phyloP scores from a whole-genome alignment of 2,329 filamentous ascomycete genomes.

The Zasmidium citrigriseum region DNA sequence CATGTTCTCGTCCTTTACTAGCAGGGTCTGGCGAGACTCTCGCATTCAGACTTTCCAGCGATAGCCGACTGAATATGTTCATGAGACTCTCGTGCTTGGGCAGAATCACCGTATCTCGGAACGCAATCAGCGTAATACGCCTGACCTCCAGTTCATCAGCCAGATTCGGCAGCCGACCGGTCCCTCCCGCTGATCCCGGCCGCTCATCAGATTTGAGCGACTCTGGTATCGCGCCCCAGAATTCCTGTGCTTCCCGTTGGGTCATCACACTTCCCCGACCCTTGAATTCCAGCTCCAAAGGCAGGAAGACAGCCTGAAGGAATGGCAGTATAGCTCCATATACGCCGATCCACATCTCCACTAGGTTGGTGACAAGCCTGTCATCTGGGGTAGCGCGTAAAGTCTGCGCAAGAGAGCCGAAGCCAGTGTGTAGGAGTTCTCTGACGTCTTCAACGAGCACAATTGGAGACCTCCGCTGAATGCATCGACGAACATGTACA shows the following conservation, averaged over 20 bases:
- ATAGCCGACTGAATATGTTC: slow-evolving; percentile 84
- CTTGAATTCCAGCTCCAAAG: slow-evolving; percentile 88
- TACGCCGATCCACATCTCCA: slow-evolving; percentile 91
- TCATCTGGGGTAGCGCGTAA: slow-evolving; percentile 79
- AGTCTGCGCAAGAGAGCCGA: slow-evolving; percentile 81
- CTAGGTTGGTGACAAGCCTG: slow-evolving; percentile 81
- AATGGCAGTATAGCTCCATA: slow-evolving; percentile 91
- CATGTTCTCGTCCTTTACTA: slow-evolving; percentile 29
- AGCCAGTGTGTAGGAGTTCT: slow-evolving; percentile 77
- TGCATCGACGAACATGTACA: slow-evolving; percentile 75
- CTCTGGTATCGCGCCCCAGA: slow-evolving; percentile 74
- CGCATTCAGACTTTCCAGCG: slow-evolving; percentile 69
- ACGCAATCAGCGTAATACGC: slow-evolving; percentile 83
- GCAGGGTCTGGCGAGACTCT: slow-evolving; percentile 39
- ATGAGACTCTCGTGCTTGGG: slow-evolving; percentile 87
- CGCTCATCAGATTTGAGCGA: slow-evolving; percentile 42
- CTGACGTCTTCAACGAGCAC: slow-evolving; percentile 74
- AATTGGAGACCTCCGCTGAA: slow-evolving; percentile 70
- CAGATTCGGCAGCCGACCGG: slow-evolving; percentile 40
- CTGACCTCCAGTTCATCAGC: slow-evolving; percentile 76
- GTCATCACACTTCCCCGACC: slow-evolving; percentile 79
- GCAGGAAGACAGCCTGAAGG: slow-evolving; percentile 91
- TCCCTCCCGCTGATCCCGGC: slow-evolving; percentile 42
- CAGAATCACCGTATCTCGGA: slow-evolving; percentile 84
- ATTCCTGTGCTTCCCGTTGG: slow-evolving; percentile 77